Base-by-base conservation (phyloP, 2,329 filamentous ascomycete species). In the Colletotrichum neosansevieriae region DNA sequence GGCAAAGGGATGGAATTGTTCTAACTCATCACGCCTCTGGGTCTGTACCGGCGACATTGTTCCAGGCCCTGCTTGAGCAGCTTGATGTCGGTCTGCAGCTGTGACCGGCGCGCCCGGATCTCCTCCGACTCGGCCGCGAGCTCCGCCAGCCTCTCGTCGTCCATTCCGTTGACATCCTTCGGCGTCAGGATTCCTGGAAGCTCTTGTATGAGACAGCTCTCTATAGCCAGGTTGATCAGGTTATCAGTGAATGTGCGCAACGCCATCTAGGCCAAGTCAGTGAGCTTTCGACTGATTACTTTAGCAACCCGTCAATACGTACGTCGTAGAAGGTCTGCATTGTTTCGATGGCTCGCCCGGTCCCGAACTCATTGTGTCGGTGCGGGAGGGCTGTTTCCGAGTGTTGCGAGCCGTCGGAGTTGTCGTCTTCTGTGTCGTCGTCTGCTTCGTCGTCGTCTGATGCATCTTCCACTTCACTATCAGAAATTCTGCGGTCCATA, bases 201-300 rank as follows among this genome's bases (percentile, higher is more conserved):
- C 2, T 81, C 77, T 0, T 64, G 72, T 0, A 87, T 73, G 1
- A 87, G 79, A 50, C 82, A 85, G 36, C 81, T 82, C 70, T 87
- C 85, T 0, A 85, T 76, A 0, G 79, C 84, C 0, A 86, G 75
- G n/a, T 79, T 84, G 17, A 81, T 77, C 10, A 86, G 75, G 19
- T 85, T 85, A 4, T 87, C 81, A 3, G 82, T 76, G 54, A 86
- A 85, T 0, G 79, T 82, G 12, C 80, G 72, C 3, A 81, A 75
- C 1, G 81, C 79, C 72, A 82, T 79, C 81, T 83, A 6, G 5
- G 42, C 9, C 32, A 19, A 13, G 17, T 56, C 29, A 49, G 17
- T 57, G 4, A 50, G 34, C 6, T 38, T 53, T 59, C 15, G 34
- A 3, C 17, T 12, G 4, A 4, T 21, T 2, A 12, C 12, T 3